These are phyloP conservation scores for Ceratocystis cubensis DNA, from an alignment of 2,329 filamentous ascomycete species.

Conservation along the genomic window DNA sequence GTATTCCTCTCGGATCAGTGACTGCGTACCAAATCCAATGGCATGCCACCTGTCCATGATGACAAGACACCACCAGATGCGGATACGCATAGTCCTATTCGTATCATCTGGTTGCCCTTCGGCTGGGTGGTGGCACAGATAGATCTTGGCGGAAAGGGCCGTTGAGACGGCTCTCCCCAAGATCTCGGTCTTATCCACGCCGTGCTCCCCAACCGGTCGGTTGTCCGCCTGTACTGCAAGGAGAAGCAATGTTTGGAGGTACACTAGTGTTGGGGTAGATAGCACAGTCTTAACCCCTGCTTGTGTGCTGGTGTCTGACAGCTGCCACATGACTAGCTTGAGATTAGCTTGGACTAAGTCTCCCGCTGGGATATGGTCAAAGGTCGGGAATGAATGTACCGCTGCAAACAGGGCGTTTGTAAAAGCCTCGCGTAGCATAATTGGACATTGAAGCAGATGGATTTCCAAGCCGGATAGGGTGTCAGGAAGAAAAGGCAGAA, in stretches of 20 bases:
- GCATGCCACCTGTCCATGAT: conserved; percentile 64
- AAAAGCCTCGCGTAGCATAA: conserved; percentile 50
- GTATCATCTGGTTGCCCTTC: conserved; percentile 50
- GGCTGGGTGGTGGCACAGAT: conserved; percentile 37
- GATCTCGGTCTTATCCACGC: conserved; percentile 41
- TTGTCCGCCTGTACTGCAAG: conserved; percentile 54
- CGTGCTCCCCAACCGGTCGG: conserved; percentile 34
- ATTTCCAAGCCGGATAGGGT: conserved; percentile 44
- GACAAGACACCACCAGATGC: conserved; percentile 58
- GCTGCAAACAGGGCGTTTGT: conserved; percentile 48
- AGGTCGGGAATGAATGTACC: conserved; percentile 27
- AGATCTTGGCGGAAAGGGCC: conserved; percentile 53
- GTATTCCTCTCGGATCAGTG: conserved; percentile 50
- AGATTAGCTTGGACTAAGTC: conserved; percentile 13
- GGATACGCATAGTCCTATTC: conserved; percentile 32
- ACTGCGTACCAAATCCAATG: conserved; percentile 49
- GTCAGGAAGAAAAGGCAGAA: conserved; percentile 52
- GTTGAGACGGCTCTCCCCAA: conserved; percentile 54
- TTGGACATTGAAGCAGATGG: conserved; percentile 44
- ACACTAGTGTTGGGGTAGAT: conserved; percentile 30
- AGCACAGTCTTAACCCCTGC: not conserved
- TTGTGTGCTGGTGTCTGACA: conserved; percentile 22
- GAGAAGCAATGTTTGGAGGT: conserved; percentile 54
- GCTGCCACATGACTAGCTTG: conserved; percentile 42
- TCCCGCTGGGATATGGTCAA: not conserved